Evolutionary conservation across 2,329 filamentous ascomycete species (phyloP).

Genomic region (Magnaporthiopsis rhizophila): DNA sequence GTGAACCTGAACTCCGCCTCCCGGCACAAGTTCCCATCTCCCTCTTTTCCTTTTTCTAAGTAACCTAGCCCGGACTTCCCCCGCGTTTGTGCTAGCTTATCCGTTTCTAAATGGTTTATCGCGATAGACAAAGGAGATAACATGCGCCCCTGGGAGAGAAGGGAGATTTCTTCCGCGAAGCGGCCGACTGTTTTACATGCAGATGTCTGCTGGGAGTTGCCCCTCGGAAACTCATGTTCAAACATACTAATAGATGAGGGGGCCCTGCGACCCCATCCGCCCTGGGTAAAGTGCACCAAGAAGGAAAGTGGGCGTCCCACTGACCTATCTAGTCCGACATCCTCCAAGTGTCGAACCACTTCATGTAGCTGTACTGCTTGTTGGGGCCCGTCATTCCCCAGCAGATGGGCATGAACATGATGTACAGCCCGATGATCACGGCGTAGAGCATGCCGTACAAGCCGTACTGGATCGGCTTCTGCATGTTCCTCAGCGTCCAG

Average conservation of each 20-base stretch:
- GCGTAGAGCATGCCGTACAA: slow-evolving; percentile 71
- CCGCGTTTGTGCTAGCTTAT: neutral
- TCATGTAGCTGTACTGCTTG: slow-evolving; percentile 81
- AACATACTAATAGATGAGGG: neutral
- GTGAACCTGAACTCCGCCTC: neutral
- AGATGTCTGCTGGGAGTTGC: neutral
- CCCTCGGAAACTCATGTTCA: neutral
- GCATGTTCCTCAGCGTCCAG: slow-evolving; percentile 66
- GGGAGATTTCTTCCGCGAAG: neutral
- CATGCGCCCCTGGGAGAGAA: neutral
- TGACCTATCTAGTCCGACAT: slow-evolving; percentile 53
- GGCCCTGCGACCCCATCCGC: neutral
- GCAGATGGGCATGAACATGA: slow-evolving; percentile 86
- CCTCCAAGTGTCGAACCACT: slow-evolving; percentile 86
- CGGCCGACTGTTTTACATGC: neutral
- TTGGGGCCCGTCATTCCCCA: slow-evolving; percentile 90
- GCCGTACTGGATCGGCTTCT: slow-evolving; percentile 53
- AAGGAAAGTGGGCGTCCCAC: neutral
- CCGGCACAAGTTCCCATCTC: neutral
- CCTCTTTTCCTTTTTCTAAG: neutral
- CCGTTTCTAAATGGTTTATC: neutral
- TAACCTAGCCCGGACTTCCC: neutral
- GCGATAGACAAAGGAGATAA: neutral
- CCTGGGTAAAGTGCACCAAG: neutral
- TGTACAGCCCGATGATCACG: slow-evolving; percentile 70